phyloP scores from a whole-genome alignment of 345 rosid genomes.

The Camelina hispida region DNA sequence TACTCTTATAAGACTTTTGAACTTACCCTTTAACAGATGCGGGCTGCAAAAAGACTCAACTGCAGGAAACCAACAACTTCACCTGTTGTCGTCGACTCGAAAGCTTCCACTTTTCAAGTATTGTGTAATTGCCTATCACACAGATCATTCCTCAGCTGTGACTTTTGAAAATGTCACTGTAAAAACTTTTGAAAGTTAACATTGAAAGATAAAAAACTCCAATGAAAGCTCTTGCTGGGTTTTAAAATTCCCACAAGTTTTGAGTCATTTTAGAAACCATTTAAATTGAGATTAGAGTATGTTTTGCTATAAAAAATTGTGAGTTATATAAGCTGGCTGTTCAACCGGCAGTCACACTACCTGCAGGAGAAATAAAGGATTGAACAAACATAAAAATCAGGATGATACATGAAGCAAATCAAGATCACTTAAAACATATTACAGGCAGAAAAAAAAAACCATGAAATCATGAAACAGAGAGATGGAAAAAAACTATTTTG shows the following conservation, averaged over 20 bases:
- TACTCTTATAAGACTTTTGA: neutral
- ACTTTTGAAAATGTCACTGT: neutral
- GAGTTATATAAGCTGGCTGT: conserved; percentile 3
- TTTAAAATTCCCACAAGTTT: neutral
- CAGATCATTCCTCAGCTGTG: neutral
- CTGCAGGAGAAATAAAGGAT: conserved; percentile 23
- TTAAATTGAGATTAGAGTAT: neutral
- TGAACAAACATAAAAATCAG: conserved; percentile 7
- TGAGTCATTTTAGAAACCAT: neutral
- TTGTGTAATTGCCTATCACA: neutral
- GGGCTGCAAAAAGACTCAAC: neutral
- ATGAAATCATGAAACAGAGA: conserved; percentile 25
- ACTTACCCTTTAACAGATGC: neutral
- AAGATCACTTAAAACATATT: conserved; percentile 4
- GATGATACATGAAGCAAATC: neutral
- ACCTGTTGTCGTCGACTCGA: neutral
- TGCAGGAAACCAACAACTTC: neutral
- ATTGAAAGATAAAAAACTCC: neutral
- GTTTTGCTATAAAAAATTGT: neutral
- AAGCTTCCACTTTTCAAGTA: neutral
- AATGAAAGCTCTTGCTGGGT: neutral
- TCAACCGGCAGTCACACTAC: conserved; percentile 18
- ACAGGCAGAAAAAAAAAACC: conserved; percentile 15
- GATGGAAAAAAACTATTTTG: conserved; percentile 24
- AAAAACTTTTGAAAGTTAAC: neutral